Conservation (phyloP, 768 basidiomycete species). For the Rhodocollybia butyracea region DNA sequence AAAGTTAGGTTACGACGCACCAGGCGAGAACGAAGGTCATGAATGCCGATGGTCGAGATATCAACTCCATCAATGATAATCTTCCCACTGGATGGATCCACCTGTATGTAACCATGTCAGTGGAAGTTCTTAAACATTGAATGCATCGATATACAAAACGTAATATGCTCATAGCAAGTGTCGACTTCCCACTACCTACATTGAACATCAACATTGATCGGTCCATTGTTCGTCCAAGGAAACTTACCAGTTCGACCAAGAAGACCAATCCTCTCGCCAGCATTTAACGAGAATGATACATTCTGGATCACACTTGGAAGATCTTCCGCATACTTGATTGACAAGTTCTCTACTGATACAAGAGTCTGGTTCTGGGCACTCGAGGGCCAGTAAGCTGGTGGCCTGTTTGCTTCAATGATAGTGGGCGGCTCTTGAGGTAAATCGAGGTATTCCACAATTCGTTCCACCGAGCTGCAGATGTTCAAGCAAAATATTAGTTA, state of each 20-base stretch:
- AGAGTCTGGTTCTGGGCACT: slow-evolving; percentile 55
- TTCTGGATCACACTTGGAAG: slow-evolving; percentile 76
- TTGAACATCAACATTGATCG: slow-evolving; percentile 13
- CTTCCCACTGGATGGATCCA: slow-evolving; percentile 71
- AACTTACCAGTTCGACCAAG: slow-evolving; percentile 68
- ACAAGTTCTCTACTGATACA: slow-evolving; percentile 69
- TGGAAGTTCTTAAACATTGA: not conserved
- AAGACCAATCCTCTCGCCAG: slow-evolving; percentile 74
- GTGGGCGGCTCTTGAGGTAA: slow-evolving; percentile 85
- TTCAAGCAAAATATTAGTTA: not conserved
- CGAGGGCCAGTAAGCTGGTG: slow-evolving; percentile 93
- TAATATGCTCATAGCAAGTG: slow-evolving; percentile 81
- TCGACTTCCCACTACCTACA: slow-evolving; percentile 72
- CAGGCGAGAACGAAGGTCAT: slow-evolving; percentile 76
- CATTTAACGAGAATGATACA: slow-evolving; percentile 68
- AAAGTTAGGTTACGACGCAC: slow-evolving; percentile 27
- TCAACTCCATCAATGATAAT: slow-evolving; percentile 89
- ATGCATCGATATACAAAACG: slow-evolving; percentile 57
- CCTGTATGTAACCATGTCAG: slow-evolving; percentile 32
- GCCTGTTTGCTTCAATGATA: slow-evolving; percentile 67
- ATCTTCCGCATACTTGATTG: slow-evolving; percentile 81
- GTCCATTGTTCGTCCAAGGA: not conserved
- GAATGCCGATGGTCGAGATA: slow-evolving; percentile 78
- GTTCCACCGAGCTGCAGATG: slow-evolving; percentile 72
- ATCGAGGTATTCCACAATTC: slow-evolving; percentile 87